Conservation (phyloP, 1,139 yeast species). For the Candida gigantensis region DNA sequence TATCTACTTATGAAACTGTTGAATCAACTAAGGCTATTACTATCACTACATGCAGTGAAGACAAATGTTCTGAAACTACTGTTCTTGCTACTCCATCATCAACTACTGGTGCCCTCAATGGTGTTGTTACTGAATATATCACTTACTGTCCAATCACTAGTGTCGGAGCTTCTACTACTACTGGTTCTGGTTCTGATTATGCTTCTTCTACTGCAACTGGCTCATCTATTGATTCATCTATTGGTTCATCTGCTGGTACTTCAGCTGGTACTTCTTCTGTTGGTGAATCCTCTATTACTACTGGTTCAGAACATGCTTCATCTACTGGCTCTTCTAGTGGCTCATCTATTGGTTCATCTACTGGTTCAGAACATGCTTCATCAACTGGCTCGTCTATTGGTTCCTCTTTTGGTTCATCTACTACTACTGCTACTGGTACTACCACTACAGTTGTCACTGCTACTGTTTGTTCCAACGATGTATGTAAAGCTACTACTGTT, state of each 20-base stretch:
- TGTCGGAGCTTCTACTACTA: too few species aligned
- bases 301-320: too few species aligned
- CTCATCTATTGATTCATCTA: too few species aligned
- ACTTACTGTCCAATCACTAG: slow-evolving; percentile 1
- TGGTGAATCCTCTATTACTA: slow-evolving; percentile 1
- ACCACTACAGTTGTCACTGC: slow-evolving; percentile 40
- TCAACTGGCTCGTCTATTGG: too few species aligned
- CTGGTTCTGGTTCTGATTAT: too few species aligned
- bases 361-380: too few species aligned
- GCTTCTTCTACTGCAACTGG: too few species aligned
- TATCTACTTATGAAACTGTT: slow-evolving; percentile 22
- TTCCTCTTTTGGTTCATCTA: too few species aligned
- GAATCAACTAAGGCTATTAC: slow-evolving; percentile 4
- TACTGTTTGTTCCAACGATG: slow-evolving; percentile 47
- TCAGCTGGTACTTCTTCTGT: slow-evolving; percentile 8
- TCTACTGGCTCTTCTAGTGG: too few species aligned
- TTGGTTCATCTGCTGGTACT: slow-evolving; percentile 7
- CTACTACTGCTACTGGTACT: too few species aligned
- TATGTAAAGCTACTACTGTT: slow-evolving; percentile 30
- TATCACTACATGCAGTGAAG: slow-evolving; percentile 18
- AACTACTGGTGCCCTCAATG: slow-evolving; percentile 19
- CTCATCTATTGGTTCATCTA: too few species aligned
- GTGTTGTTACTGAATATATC: slow-evolving; percentile 2
- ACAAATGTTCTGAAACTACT: slow-evolving; percentile 1
- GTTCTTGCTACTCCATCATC: slow-evolving; percentile 17